A percentile compares a stretch with the other conserved stretches of the same genome.
Evolutionary conservation across 2,329 filamentous ascomycete genomes (phyloP).

Genomic region (Claviceps sp.): DNA sequence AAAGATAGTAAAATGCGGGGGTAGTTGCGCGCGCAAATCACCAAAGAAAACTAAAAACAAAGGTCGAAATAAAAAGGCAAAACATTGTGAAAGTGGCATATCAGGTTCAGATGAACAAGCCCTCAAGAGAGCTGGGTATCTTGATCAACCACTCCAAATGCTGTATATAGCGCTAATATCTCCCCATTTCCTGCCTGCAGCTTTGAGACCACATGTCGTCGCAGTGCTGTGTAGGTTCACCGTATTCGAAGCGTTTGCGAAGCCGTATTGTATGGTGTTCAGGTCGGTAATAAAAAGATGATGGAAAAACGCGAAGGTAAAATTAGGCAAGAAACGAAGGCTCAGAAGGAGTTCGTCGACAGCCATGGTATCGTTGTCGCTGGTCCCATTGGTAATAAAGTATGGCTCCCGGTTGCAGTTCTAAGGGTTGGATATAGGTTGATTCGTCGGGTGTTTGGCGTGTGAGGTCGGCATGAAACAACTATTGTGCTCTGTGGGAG

Average conservation of each 20-base stretch:
- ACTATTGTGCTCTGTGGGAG: not conserved
- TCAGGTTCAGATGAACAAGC: constrained; percentile 21
- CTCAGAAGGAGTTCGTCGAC: constrained; percentile 1
- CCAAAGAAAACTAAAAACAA: constrained; percentile 8
- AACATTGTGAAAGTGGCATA: constrained; percentile 5
- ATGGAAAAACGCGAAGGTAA: constrained; percentile 1
- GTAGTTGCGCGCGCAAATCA: not conserved
- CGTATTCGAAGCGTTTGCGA: not conserved
- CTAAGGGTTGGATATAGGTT: not conserved
- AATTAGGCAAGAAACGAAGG: constrained; percentile 8
- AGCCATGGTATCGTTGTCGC: constrained; percentile 12
- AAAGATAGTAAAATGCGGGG: not conserved
- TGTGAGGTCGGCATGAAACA: not conserved
- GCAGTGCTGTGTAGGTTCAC: not conserved
- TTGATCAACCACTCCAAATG: constrained; percentile 19
- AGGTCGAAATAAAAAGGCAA: not conserved
- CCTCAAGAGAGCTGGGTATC: constrained; percentile 27
- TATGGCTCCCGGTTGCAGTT: not conserved
- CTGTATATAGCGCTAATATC: constrained; percentile 7
- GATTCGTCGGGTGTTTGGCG: not conserved
- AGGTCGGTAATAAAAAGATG: not conserved
- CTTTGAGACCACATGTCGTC: constrained; percentile 1
- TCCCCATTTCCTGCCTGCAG: not conserved
- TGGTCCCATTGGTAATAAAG: constrained; percentile 12
- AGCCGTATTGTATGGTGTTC: not conserved